Evolutionary conservation across 1,139 yeast species (phyloP).

Genomic region (Scheffersomyces illinoinensis): DNA sequence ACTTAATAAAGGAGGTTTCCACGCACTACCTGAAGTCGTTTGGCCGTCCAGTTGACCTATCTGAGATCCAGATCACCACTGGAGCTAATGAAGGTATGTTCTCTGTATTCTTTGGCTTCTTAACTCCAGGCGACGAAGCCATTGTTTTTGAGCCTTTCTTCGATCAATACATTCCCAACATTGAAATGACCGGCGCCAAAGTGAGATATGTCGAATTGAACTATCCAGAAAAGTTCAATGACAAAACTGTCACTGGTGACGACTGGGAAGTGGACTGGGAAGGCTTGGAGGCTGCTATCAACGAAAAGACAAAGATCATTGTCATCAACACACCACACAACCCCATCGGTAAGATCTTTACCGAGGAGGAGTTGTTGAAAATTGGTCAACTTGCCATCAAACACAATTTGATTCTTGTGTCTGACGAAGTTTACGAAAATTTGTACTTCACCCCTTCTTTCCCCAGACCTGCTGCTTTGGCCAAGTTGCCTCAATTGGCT

Average conservation of each 20-base stretch:
- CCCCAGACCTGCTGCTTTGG: slow-evolving; percentile 80
- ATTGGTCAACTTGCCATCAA: slow-evolving; percentile 84
- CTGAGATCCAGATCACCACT: slow-evolving; percentile 80
- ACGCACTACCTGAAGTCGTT: slow-evolving; percentile 69
- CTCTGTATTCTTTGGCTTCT: slow-evolving; percentile 78
- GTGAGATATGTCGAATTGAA: slow-evolving; percentile 82
- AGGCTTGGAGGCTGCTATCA: slow-evolving; percentile 68
- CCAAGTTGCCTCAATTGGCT: slow-evolving; percentile 67
- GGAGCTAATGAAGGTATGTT: slow-evolving; percentile 98
- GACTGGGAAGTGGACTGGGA: slow-evolving; percentile 89
- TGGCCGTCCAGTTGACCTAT: slow-evolving; percentile 57
- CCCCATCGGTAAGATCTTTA: slow-evolving; percentile 90
- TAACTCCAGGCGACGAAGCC: slow-evolving; percentile 89
- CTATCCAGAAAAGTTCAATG: slow-evolving; percentile 74
- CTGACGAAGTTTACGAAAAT: slow-evolving; percentile 95
- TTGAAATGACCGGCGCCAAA: slow-evolving; percentile 90
- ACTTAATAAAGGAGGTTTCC: slow-evolving; percentile 67
- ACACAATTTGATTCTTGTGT: slow-evolving; percentile 74
- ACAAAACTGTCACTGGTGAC: slow-evolving; percentile 67
- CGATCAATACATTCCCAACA: slow-evolving; percentile 93
- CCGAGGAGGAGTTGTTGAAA: slow-evolving; percentile 64
- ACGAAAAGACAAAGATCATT: slow-evolving; percentile 76
- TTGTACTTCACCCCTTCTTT: slow-evolving; percentile 68
- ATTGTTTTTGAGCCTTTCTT: slow-evolving; percentile 97
- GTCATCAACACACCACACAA: slow-evolving; percentile 94